Conservation (phyloP, 352 stramenopile species). For the Phytophthora aleatoria region DNA sequence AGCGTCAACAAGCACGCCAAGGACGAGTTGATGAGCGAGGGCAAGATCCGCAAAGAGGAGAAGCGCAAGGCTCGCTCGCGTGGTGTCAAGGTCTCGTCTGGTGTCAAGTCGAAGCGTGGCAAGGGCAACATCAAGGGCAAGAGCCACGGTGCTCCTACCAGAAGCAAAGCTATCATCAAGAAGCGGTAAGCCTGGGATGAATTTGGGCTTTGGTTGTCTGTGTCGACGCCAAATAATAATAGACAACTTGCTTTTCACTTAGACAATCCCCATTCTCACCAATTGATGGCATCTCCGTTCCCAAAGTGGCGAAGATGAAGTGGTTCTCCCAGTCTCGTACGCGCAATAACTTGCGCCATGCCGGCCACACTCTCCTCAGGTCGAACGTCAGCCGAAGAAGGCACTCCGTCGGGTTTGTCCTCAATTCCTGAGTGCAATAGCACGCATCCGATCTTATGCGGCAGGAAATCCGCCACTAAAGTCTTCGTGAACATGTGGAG, state of each 20-base stretch:
- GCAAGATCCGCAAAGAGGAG: conserved; percentile 87
- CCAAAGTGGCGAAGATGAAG: conserved; percentile 64
- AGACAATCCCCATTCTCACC: conserved; percentile 36
- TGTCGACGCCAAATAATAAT: conserved; percentile 37
- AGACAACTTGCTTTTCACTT: conserved; percentile 30
- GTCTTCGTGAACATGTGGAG: conserved; percentile 79
- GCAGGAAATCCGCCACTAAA: conserved; percentile 52
- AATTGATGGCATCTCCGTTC: conserved; percentile 54
- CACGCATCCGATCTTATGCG: conserved; percentile 60
- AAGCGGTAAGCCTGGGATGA: conserved; percentile 37
- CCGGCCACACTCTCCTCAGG: conserved; percentile 54
- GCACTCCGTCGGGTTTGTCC: conserved; percentile 51
- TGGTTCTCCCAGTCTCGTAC: conserved; percentile 51
- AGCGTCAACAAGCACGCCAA: conserved; percentile 82
- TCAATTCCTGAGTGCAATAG: conserved; percentile 69
- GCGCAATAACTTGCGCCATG: conserved; percentile 61
- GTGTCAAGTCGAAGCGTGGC: conserved; percentile 55
- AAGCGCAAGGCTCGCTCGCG: conserved; percentile 83
- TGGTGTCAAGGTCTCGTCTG: conserved; percentile 64
- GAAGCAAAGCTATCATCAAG: conserved; percentile 85
- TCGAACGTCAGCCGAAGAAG: conserved; percentile 38
- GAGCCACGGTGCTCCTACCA: conserved; percentile 76
- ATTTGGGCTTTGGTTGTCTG: conserved; percentile 11
- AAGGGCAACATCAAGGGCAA: conserved; percentile 82
- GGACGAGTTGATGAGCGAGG: conserved; percentile 76